phyloP scores from a whole-genome alignment of 495 filamentous ascomycete genomes.

The Astrothelium subdiscretum region DNA sequence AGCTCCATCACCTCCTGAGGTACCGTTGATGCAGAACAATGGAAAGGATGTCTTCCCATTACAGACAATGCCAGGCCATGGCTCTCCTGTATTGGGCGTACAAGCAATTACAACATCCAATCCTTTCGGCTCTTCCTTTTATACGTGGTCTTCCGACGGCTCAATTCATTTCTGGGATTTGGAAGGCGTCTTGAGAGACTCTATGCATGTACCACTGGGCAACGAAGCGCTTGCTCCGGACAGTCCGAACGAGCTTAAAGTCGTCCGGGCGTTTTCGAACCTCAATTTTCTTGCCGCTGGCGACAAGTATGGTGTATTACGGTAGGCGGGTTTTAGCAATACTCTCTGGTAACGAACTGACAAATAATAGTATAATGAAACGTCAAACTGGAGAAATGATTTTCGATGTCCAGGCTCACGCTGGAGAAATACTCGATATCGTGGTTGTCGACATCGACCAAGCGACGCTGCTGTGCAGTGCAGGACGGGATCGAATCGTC shows the following conservation, averaged over 20 bases:
- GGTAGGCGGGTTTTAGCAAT: constrained; percentile 32
- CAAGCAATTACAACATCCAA: constrained; percentile 46
- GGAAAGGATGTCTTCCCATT: no score
- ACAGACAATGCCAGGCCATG: constrained; percentile 51
- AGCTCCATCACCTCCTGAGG: neutral
- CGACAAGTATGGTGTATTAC: constrained; percentile 72
- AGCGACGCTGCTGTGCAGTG: constrained; percentile 56
- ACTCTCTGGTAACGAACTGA: neutral
- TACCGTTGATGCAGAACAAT: neutral
- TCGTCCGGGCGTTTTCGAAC: constrained; percentile 47
- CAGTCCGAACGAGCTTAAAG: constrained; percentile 61
- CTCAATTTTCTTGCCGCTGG: constrained; percentile 62
- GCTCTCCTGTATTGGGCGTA: constrained; percentile 69
- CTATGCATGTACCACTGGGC: constrained; percentile 58
- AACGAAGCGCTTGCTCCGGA: constrained; percentile 43
- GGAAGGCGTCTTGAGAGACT: constrained; percentile 52
- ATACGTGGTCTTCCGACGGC: constrained; percentile 76
- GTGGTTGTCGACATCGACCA: constrained; percentile 46
- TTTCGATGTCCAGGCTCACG: constrained; percentile 69
- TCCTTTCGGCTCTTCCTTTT: constrained; percentile 54
- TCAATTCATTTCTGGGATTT: constrained; percentile 69
- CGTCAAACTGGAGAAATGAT: constrained; percentile 34
- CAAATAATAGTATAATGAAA: constrained; percentile 34
- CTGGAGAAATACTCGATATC: constrained; percentile 75
- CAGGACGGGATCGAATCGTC: constrained; percentile 77